Conservation (phyloP, 129 eudicot genomes). For the Smallanthus sonchifolius region DNA sequence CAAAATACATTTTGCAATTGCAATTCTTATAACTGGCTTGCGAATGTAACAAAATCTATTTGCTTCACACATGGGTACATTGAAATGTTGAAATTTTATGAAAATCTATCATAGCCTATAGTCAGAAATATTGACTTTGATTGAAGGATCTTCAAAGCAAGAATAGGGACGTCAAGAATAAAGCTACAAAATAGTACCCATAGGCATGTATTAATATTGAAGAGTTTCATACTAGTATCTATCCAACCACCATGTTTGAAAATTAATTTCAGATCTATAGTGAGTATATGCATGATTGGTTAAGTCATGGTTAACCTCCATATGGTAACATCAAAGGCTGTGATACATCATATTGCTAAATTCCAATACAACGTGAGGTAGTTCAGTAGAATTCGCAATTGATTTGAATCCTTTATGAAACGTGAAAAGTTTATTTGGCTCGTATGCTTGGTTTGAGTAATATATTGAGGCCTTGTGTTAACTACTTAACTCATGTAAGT, state of each 20-base stretch:
- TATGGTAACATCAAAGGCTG: background rate
- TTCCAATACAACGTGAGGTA: background rate
- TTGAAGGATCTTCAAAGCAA: background rate
- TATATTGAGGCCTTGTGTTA: background rate
- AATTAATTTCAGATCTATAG: background rate
- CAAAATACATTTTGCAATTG: background rate
- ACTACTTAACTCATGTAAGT: constrained; percentile 2
- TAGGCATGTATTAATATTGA: background rate
- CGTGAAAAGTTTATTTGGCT: background rate
- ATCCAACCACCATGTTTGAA: background rate
- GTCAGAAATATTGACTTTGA: background rate
- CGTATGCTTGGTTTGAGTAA: background rate
- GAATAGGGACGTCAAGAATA: background rate
- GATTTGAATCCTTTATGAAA: background rate
- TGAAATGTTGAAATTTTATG: background rate
- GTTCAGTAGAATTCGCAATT: background rate
- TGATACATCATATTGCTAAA: background rate
- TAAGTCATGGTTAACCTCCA: background rate
- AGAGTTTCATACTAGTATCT: background rate
- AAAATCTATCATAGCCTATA: background rate
- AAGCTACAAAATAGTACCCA: background rate
- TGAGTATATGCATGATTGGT: background rate
- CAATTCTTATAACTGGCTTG: background rate
- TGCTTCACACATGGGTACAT: background rate
- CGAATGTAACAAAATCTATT: background rate